Conservation (phyloP, 2,329 filamentous ascomycete species). For the Achaetomium macrosporum region DNA sequence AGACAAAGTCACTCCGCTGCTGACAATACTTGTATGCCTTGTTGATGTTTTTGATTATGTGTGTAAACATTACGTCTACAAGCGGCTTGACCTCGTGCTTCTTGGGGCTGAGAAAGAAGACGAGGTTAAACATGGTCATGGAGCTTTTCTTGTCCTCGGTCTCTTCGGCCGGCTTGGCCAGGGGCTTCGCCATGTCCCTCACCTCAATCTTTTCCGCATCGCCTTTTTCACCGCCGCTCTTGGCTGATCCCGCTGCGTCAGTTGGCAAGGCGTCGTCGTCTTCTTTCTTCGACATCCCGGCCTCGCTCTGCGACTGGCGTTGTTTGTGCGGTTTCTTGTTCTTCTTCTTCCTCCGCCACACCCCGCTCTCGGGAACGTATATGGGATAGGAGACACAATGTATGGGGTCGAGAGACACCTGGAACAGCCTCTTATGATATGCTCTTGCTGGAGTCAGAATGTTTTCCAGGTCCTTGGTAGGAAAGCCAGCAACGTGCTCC, state of each 20-base stretch:
- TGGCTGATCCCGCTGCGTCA: conserved; percentile 24
- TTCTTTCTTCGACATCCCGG: conserved; percentile 28
- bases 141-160: conserved; percentile 58
- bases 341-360: conserved; percentile 64
- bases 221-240: conserved; percentile 23
- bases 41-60: conserved; percentile 87
- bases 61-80: conserved; percentile 71
- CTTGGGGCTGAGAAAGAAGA: conserved; percentile 82
- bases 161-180: conserved; percentile 39
- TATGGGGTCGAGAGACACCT: conserved; percentile 73
- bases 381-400: conserved; percentile 79
- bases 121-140: conserved; percentile 97
- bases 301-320: conserved; percentile 30
- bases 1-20: conserved; percentile 82
- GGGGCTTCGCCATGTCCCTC: conserved; percentile 27
- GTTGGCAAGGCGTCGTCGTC: conserved; percentile 24
- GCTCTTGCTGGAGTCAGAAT: conserved; percentile 69
- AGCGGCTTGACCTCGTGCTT: conserved; percentile 70
- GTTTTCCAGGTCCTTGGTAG: conserved; percentile 71
- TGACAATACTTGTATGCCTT: conserved; percentile 92
- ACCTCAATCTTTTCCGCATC: conserved; percentile 30
- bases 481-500: conserved; percentile 69
- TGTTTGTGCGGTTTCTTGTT: conserved; percentile 26
- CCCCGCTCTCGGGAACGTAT: conserved; percentile 71
- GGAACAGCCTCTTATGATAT: conserved; percentile 77